These are phyloP conservation scores for Myxozyma neglecta DNA, from an alignment of 805 yeast species.

Conservation along the genomic window DNA sequence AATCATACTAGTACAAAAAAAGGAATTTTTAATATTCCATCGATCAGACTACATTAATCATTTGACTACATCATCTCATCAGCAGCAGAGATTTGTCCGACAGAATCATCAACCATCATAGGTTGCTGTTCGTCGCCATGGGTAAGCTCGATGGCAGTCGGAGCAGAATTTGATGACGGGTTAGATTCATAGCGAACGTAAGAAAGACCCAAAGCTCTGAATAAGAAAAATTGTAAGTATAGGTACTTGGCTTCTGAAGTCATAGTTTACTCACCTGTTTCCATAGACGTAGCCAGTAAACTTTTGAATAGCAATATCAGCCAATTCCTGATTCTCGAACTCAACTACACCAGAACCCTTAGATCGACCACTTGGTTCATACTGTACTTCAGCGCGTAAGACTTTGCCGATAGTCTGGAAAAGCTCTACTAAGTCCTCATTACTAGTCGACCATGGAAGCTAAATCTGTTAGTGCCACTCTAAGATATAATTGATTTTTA, in stretches of 20 bases:
- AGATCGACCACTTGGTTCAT: slow-evolving; percentile 60
- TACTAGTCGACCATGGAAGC: slow-evolving; percentile 85
- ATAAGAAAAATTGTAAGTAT: slow-evolving; percentile 39
- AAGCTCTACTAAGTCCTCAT: slow-evolving; percentile 77
- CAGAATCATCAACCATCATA: background rate
- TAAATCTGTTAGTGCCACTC: background rate
- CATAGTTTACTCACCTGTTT: slow-evolving; percentile 43
- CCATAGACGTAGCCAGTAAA: slow-evolving; percentile 83
- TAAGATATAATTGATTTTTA: background rate
- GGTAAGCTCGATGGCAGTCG: slow-evolving; percentile 12
- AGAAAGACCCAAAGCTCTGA: slow-evolving; percentile 56
- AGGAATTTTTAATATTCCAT: background rate
- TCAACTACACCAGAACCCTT: slow-evolving; percentile 85
- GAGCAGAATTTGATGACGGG: background rate
- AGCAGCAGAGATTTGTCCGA: background rate
- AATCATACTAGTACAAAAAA: background rate
- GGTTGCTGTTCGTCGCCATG: slow-evolving; percentile 6
- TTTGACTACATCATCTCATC: background rate
- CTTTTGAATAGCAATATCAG: slow-evolving; percentile 71
- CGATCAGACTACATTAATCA: background rate
- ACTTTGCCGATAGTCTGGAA: slow-evolving; percentile 83
- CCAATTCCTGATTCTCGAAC: slow-evolving; percentile 63
- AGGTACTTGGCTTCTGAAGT: background rate
- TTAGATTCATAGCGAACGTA: slow-evolving; percentile 52
- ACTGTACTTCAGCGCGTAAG: slow-evolving; percentile 71